These are phyloP conservation scores for Sordariomycetes sp. DNA, from an alignment of 2,329 filamentous ascomycete genomes.

Conservation along the genomic window DNA sequence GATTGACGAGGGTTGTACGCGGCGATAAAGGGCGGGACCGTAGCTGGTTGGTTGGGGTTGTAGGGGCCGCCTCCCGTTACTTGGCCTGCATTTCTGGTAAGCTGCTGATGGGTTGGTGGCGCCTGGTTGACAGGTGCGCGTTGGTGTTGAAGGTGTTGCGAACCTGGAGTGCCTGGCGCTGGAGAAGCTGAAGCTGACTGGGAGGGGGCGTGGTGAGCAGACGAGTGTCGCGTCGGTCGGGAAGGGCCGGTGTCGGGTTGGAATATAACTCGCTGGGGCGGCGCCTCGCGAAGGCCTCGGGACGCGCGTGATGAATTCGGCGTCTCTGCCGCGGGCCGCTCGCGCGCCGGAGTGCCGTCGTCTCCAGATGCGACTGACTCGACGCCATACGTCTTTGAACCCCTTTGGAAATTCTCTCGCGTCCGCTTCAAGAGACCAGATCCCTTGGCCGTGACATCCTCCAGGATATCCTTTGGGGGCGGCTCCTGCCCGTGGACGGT, in stretches of 20 bases:
- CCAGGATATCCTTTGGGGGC: slow-evolving; percentile 76
- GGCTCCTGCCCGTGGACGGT: slow-evolving; percentile 67
- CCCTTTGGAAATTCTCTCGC: slow-evolving; percentile 55
- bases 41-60: slow-evolving; percentile 38
- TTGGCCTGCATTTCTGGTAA: neutral
- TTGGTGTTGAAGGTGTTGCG: slow-evolving; percentile 16
- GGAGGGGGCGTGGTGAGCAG: slow-evolving; percentile 23
- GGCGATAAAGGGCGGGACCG: slow-evolving; percentile 15
- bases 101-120: slow-evolving; percentile 3
- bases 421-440: slow-evolving; percentile 68
- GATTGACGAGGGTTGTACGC: slow-evolving; percentile 44
- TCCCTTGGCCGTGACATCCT: slow-evolving; percentile 77
- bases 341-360: slow-evolving; percentile 43
- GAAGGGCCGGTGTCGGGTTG: slow-evolving; percentile 62
- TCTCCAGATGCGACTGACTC: slow-evolving; percentile 47
- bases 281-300: slow-evolving; percentile 64
- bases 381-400: slow-evolving; percentile 35
- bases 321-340: slow-evolving; percentile 34
- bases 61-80: slow-evolving; percentile 15
- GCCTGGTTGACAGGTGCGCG: slow-evolving; percentile 8
- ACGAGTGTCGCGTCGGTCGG: slow-evolving; percentile 43
- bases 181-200: neutral
- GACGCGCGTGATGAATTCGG: slow-evolving; percentile 43
- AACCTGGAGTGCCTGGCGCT: slow-evolving; percentile 36
- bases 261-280: slow-evolving; percentile 71